Base-by-base conservation (phyloP, 805 yeast genomes). In the Cyberlindnera meyerae region DNA sequence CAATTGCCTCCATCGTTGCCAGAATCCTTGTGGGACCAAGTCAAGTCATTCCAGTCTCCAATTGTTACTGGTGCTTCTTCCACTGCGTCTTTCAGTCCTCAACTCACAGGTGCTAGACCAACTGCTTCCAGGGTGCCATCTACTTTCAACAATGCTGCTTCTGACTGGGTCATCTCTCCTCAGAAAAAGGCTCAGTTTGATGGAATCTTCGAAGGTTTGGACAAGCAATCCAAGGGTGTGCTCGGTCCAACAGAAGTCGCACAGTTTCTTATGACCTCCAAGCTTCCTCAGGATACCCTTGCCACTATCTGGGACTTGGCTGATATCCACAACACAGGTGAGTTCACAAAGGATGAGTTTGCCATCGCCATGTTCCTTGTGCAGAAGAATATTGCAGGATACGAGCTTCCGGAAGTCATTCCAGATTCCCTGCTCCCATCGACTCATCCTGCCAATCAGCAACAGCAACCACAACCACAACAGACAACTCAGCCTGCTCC, bases 301-400 rank as follows among this genome's bases (percentile, higher is more conserved):
- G 98, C 97, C 2, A 65, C 77, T 17, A 79, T 90, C 29, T 93
- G 99, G 99, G 98, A 93, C 61, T 69, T 93, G 48, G 77, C 97
- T 8, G 97, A 93, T 58, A 72, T 87, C 44, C 82, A 85, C 48
- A 87, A 87, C 59, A 77, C 84, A 29, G 97, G 96, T 18, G 72
- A 72, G 28, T 87, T 93, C 54, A 71, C 85, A 33, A 77, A 73
- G 51, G 69, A 76, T 46, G 98, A 93, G 58, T 93, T 93, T 59
- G 79, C 94, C 3, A 81, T 93, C 54, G 97, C 97, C 13, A 82
- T 93, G 86, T 90, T 81, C 56, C 72, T 93, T 47, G 93, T 93
- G 8, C 94, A 88, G 61, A 84, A 82, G 60, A 82, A 75, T 52
- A 68, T 89, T 40, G 72, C 83, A 2, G 97, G 97, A 14, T 68